phyloP scores from a whole-genome alignment of 2,329 filamentous ascomycete species.

The Xylariaceae sp. region DNA sequence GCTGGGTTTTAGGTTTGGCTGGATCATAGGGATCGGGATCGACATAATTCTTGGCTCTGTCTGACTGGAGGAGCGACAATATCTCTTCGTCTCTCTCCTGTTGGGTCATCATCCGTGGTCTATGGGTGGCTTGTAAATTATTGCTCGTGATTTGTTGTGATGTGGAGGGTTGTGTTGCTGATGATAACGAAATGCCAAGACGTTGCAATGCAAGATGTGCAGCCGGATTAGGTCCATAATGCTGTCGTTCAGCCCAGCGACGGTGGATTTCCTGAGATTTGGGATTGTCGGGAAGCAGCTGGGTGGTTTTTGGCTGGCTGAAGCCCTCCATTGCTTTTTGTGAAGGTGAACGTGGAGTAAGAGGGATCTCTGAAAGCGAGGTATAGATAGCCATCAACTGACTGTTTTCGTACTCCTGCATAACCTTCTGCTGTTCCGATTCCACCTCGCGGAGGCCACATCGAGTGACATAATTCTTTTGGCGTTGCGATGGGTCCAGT shows the following conservation, averaged over 20 bases:
- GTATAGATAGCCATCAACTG: slow-evolving; percentile 61
- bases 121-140: slow-evolving; percentile 10
- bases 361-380: slow-evolving; percentile 49
- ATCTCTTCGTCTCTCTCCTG: slow-evolving; percentile 34
- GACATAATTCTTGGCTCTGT: slow-evolving; percentile 38
- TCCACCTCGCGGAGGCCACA: slow-evolving; percentile 47
- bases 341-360: slow-evolving; percentile 51
- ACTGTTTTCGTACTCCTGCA: slow-evolving; percentile 52
- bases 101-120: slow-evolving; percentile 29
- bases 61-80: slow-evolving; percentile 39
- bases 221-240: slow-evolving; percentile 40
- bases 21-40: slow-evolving; percentile 36
- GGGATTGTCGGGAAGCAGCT: slow-evolving; percentile 35
- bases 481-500: slow-evolving; percentile 41
- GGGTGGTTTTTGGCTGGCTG: slow-evolving; percentile 25
- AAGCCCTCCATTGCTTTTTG: slow-evolving; percentile 25
- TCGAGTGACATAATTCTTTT: slow-evolving; percentile 48
- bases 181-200: slow-evolving; percentile 25
- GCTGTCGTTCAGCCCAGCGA: slow-evolving; percentile 42
- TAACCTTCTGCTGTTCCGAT: slow-evolving; percentile 52
- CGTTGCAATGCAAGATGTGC: slow-evolving; percentile 40
- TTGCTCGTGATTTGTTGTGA: background rate
- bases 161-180: background rate
- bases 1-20: slow-evolving; percentile 25
- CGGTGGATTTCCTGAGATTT: slow-evolving; percentile 45